A percentile compares a stretch with the other conserved stretches of the same genome.
Conservation (phyloP, 208 protist genomes). For the Acanthamoeba triangularis region DNA sequence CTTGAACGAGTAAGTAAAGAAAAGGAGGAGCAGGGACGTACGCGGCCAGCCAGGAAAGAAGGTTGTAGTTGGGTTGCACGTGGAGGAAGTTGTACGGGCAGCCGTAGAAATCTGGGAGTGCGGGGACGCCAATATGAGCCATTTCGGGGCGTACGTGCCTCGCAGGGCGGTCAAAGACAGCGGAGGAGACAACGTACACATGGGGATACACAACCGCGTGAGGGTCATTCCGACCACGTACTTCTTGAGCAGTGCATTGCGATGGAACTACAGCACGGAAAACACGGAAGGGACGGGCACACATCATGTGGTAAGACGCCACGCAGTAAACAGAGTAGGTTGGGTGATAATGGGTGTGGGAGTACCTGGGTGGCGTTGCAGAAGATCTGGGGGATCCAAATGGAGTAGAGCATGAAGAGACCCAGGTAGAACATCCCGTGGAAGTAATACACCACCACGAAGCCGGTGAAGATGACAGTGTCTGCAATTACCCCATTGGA, state of each 20-base stretch:
- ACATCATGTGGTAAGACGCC: background rate
- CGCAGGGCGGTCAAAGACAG: background rate
- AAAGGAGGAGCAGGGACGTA: conserved; percentile 71
- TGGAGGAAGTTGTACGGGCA: conserved; percentile 87
- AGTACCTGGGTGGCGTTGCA: conserved; percentile 77
- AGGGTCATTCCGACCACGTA: conserved; percentile 86
- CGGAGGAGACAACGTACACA: conserved; percentile 77
- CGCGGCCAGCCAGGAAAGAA: conserved; percentile 68
- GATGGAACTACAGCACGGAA: background rate
- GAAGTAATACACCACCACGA: conserved; percentile 87
- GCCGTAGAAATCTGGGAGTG: conserved; percentile 81
- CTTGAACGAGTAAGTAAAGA: conserved; percentile 8
- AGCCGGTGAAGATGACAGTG: conserved; percentile 81
- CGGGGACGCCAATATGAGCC: background rate
- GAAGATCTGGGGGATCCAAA: conserved; percentile 89
- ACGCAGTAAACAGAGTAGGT: background rate
- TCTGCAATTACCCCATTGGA: conserved; percentile 52
- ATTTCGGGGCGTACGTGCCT: background rate
- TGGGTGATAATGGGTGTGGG: background rate
- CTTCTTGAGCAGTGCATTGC: conserved; percentile 76
- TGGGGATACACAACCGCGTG: conserved; percentile 82
- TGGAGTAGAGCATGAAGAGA: conserved; percentile 89
- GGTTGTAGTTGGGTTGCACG: conserved; percentile 76
- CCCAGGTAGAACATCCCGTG: conserved; percentile 82
- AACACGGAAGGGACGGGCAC: background rate